These are phyloP conservation scores for Entrophospora sp. DNA, from an alignment of 192 early-diverging fungal genomes.

Conservation along the genomic window DNA sequence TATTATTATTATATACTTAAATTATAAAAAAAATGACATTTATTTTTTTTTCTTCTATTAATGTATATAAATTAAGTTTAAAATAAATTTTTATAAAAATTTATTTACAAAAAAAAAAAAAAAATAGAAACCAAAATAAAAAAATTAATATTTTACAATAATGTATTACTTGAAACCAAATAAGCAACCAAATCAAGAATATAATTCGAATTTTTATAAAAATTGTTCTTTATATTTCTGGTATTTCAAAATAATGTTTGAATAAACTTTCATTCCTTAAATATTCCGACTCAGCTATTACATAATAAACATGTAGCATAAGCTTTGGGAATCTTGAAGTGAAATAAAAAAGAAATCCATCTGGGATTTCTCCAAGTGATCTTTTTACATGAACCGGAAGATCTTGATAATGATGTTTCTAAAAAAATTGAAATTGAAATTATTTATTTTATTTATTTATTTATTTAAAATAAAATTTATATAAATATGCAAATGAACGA, in stretches of 20 bases:
- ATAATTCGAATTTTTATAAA: no score
- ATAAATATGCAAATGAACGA: neutral
- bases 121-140: no score
- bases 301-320: slow-evolving; percentile 81
- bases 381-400: slow-evolving; percentile 66
- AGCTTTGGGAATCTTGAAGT: slow-evolving; percentile 82
- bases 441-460: neutral
- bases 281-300: slow-evolving; percentile 57
- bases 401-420: slow-evolving; percentile 98
- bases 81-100: no score
- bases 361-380: slow-evolving; percentile 74
- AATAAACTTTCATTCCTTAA: slow-evolving; percentile 58
- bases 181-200: no score
- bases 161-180: no score
- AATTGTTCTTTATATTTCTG: no score
- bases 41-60: no score
- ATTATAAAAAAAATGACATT: no score
- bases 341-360: slow-evolving; percentile 84
- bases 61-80: no score
- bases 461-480: neutral
- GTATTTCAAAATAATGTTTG: slow-evolving; percentile 52
- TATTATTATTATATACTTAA: no score
- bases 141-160: no score
- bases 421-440: neutral
- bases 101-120: no score